Base-by-base conservation (phyloP, 192 early-diverging fungal genomes). In the Powellomyces hirtus region DNA sequence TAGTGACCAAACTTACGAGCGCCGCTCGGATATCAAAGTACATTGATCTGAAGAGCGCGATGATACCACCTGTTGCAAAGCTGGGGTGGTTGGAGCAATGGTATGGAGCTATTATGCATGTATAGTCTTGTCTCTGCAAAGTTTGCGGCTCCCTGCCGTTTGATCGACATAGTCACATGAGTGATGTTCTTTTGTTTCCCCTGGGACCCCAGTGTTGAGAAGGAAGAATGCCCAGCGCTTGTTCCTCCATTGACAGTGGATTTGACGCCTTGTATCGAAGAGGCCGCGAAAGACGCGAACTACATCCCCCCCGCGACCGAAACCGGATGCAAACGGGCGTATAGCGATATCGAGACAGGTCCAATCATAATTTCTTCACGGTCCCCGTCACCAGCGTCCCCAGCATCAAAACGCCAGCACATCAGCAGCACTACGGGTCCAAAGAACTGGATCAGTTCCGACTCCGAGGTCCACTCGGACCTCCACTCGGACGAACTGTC, bases 11-110 rank as follows among this genome's bases (percentile, higher is more conserved):
- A 22, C 46, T 71, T 0, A 26, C 45, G 16, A 38, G 33, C 30
- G 40, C 60, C 26, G 46, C 42, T 1, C 36, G 69, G 18, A 51
- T 71, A 6, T 27, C 58, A 7, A 71, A 71, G 58, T 38, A 71
- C 40, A 22, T 71, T 10, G 60, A 71, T 45, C 10, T 71, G 34
- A 14, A 24, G 4, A 24, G 16, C 26, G 24, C 20, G 29, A 6
- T 56, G 6, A 16, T 34, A 2, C 53, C 53, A 16, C 53, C 53
- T 34, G 53, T 56, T 4, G 53, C 31, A 16, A 33, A 2, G 14
- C 16, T 56, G 18, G 56, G 27, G 6, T 30, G 57, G 66, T 42
- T 22, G 3, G 37, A n/a, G 16, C 16, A 27, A 44, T 46, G 37
- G 27, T 68, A 26, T 59, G n/a, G 34, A 6, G 49, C 1, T 29